Conservation (phyloP, 2,329 filamentous ascomycete genomes). For the Ramularia endophylla region DNA sequence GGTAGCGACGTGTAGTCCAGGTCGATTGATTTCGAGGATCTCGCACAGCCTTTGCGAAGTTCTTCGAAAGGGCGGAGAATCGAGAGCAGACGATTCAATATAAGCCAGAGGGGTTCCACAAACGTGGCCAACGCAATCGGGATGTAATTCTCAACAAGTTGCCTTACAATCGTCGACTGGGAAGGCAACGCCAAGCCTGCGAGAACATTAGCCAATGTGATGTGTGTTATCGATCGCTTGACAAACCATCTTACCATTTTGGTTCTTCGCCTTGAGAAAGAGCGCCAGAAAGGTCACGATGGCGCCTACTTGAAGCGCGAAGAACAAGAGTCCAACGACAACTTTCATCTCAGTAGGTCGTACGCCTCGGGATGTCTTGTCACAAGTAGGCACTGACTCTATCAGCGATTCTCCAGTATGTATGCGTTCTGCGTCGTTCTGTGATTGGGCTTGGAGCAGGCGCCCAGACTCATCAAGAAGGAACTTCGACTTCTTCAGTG, state of each 20-base stretch:
- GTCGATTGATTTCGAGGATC: slow-evolving; percentile 30
- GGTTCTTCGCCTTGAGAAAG: slow-evolving; percentile 2
- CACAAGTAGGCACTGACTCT: no score
- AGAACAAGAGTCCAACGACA: slow-evolving; percentile 9
- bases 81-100: slow-evolving; percentile 50
- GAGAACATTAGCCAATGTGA: not conserved
- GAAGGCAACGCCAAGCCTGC: slow-evolving; percentile 27
- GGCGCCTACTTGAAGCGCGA: slow-evolving; percentile 10
- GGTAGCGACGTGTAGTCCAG: slow-evolving; percentile 52
- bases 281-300: slow-evolving; percentile 8
- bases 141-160: slow-evolving; percentile 45
- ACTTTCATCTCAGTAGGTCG: slow-evolving; percentile 13
- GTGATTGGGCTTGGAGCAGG: no score
- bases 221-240: no score
- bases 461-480: no score
- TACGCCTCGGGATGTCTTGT: not conserved
- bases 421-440: no score
- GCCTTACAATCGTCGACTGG: slow-evolving; percentile 31
- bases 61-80: slow-evolving; percentile 51
- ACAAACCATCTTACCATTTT: slow-evolving; percentile 4
- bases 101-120: slow-evolving; percentile 52
- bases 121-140: slow-evolving; percentile 51
- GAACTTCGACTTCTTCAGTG: no score
- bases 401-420: no score
- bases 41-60: slow-evolving; percentile 38